phyloP scores from a whole-genome alignment of 108 stramenopile genomes.

The Skeletonema potamos region DNA sequence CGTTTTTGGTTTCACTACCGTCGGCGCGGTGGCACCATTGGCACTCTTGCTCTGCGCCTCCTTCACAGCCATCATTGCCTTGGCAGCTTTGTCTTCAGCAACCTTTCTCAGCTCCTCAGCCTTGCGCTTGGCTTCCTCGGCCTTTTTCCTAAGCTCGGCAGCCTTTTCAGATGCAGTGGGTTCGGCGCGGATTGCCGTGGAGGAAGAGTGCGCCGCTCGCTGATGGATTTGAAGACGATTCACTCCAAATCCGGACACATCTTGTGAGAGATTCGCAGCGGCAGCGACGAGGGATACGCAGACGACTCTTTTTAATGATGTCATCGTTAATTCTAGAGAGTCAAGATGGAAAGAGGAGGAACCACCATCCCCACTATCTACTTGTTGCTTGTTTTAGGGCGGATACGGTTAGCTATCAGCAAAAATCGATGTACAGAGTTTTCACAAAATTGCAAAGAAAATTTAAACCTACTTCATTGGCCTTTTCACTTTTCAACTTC shows the following conservation, averaged over 20 bases:
- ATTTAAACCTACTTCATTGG: no score
- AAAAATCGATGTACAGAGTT: no score
- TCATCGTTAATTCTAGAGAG: constrained; percentile 10
- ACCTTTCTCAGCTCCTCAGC: constrained; percentile 38
- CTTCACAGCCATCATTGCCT: constrained; percentile 40
- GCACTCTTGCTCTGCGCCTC: constrained; percentile 16
- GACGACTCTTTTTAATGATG: constrained; percentile 24
- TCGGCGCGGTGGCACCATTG: not conserved
- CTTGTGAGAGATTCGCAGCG: constrained; percentile 10
- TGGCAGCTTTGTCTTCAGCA: constrained; percentile 36
- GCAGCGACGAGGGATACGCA: constrained; percentile 13
- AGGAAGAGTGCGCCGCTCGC: not conserved
- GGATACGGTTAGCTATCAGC: no score
- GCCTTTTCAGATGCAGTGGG: constrained; percentile 41
- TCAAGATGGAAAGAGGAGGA: not conserved
- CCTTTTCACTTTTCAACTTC: no score
- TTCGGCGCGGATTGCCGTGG: constrained; percentile 3
- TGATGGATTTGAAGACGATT: constrained; percentile 7
- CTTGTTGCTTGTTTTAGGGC: no score
- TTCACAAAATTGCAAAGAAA: no score
- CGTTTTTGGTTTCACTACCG: not conserved
- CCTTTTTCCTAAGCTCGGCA: constrained; percentile 22
- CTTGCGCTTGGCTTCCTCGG: constrained; percentile 44
- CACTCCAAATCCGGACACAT: constrained; percentile 23
- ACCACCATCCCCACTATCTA: not conserved